A percentile compares a stretch with the other conserved stretches of the same genome.
Evolutionary conservation across 352 stramenopile species (phyloP).

Genomic region (Pythium aquatile): DNA sequence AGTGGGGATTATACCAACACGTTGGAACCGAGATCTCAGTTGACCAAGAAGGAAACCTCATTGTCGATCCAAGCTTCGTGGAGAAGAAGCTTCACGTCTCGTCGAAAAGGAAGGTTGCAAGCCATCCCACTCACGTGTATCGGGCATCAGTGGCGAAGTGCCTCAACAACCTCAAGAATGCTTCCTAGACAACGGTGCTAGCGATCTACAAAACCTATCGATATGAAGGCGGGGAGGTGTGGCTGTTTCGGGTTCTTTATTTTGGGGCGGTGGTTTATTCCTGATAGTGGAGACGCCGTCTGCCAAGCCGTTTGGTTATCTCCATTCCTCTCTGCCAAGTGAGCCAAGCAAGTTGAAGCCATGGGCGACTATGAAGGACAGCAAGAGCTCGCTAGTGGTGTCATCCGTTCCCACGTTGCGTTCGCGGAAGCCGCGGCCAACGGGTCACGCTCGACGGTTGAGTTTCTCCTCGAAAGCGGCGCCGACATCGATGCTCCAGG

Average conservation of each 20-base stretch:
- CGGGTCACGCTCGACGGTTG: slow-evolving; percentile 36
- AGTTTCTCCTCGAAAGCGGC: slow-evolving; percentile 38
- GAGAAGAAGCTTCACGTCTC: slow-evolving; percentile 45
- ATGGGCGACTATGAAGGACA: slow-evolving; percentile 21
- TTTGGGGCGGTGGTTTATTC: not conserved
- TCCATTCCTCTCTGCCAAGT: not conserved
- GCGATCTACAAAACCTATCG: no score
- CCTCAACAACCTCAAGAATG: slow-evolving; percentile 33
- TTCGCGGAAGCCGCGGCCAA: slow-evolving; percentile 38
- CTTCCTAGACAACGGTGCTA: not conserved
- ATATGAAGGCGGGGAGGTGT: not conserved
- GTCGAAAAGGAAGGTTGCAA: slow-evolving; percentile 35
- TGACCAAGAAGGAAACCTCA: slow-evolving; percentile 42
- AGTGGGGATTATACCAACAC: slow-evolving; percentile 50
- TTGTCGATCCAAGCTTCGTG: slow-evolving; percentile 51
- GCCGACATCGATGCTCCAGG: slow-evolving; percentile 36
- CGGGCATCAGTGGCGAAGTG: slow-evolving; percentile 33
- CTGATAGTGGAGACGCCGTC: not conserved
- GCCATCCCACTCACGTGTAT: slow-evolving; percentile 37
- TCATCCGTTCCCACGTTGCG: slow-evolving; percentile 35
- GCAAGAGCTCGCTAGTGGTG: slow-evolving; percentile 24
- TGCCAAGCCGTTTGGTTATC: not conserved
- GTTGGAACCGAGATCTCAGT: slow-evolving; percentile 42
- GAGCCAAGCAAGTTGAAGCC: not conserved
- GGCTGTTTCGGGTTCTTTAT: slow-evolving; percentile 7